Evolutionary conservation across 768 basidiomycete genomes (phyloP).

Genomic region (Rhodotorula toruloides): DNA sequence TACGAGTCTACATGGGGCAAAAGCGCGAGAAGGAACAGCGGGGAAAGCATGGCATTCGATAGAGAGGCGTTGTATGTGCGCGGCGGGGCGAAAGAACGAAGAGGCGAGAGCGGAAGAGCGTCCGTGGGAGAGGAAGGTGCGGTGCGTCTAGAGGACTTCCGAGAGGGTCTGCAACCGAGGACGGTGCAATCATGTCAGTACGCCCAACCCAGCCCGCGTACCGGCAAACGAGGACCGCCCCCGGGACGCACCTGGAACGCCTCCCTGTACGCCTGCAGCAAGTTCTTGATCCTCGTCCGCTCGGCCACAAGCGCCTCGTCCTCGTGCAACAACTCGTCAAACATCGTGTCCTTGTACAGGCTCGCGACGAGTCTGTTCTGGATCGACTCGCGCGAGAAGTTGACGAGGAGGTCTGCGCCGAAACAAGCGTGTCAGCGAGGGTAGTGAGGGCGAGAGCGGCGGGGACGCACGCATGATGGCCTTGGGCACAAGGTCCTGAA

Average conservation of each 20-base stretch:
- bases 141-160: conserved; percentile 23
- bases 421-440: background rate
- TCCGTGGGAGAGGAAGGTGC: background rate
- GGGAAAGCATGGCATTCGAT: no score
- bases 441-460: background rate
- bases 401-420: conserved; percentile 64
- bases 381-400: conserved; percentile 90
- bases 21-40: no score
- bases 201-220: no score
- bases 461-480: conserved; percentile 78
- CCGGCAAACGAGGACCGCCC: background rate
- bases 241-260: conserved; percentile 36
- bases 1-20: no score
- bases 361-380: conserved; percentile 93
- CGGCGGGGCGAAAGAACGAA: background rate
- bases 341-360: conserved; percentile 90
- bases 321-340: conserved; percentile 83
- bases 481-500: conserved; percentile 94
- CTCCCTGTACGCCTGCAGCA: conserved; percentile 90
- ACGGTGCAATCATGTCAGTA: no score
- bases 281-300: conserved; percentile 82
- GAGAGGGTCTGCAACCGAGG: conserved; percentile 34
- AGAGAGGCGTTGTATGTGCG: no score
- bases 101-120: background rate
- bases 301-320: conserved; percentile 93